phyloP scores from a whole-genome alignment of 2,329 filamentous ascomycete genomes.

The Penicillium sp. region DNA sequence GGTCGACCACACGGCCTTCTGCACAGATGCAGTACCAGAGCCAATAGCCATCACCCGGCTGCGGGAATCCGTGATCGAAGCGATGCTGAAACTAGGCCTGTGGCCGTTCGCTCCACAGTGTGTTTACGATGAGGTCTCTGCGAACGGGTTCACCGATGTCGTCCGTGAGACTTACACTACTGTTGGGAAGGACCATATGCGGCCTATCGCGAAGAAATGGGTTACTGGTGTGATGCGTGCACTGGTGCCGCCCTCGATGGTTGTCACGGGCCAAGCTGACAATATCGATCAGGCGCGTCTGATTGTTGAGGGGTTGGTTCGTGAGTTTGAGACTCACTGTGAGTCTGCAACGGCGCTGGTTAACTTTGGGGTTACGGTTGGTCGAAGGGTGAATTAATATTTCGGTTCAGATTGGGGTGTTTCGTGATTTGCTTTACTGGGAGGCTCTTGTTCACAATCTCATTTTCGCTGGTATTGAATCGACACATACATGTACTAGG shows the following conservation, averaged over 20 bases:
- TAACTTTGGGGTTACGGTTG: slow-evolving; percentile 20
- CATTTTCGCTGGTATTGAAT: not conserved
- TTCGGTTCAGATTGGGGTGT: not conserved
- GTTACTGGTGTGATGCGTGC: slow-evolving; percentile 14
- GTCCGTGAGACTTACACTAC: slow-evolving; percentile 13
- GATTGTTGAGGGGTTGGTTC: slow-evolving; percentile 12
- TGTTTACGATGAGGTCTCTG: slow-evolving; percentile 12
- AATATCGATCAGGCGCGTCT: slow-evolving; percentile 6
- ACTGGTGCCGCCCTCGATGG: slow-evolving; percentile 14
- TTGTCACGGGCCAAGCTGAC: slow-evolving; percentile 8
- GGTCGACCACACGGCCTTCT: slow-evolving; percentile 19
- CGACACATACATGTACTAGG: not conserved
- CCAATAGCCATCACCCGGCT: slow-evolving; percentile 6
- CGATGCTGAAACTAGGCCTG: slow-evolving; percentile 14
- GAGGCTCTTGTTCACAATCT: not conserved
- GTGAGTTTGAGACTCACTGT: slow-evolving; percentile 18
- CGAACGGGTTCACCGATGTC: slow-evolving; percentile 9
- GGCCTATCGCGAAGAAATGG: slow-evolving; percentile 13
- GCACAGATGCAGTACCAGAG: slow-evolving; percentile 13
- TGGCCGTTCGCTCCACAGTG: slow-evolving; percentile 11
- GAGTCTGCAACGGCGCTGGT: slow-evolving; percentile 13
- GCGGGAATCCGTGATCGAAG: slow-evolving; percentile 8
- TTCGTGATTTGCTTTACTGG: not conserved
- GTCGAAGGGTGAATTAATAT: slow-evolving; percentile 8
- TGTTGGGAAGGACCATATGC: slow-evolving; percentile 13